Evolutionary conservation across 1,284 basidiomycete species (phyloP), one percentile per base, ranked within the genome.

Genomic region (Mycosarcoma maydis): DNA sequence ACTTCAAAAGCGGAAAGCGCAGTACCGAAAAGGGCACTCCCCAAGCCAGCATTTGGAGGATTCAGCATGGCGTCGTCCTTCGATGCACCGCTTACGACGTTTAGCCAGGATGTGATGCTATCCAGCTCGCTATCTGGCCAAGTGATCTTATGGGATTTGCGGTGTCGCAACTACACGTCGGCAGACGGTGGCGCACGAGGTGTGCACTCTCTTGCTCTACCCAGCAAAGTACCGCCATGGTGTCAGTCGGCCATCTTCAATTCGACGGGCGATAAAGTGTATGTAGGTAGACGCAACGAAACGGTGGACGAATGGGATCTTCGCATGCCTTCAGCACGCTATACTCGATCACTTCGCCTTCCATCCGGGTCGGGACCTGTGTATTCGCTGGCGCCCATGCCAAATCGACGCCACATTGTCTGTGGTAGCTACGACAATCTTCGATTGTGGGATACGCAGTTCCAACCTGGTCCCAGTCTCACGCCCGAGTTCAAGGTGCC

Each of bases 261-360:
- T 16, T 87, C 89, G 3, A 89, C 92, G 68, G 95, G 95, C 10
- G 87, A 86, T 10, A 90, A 93, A 72, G 89, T 99, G 33, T 92
- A 92, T 76, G 94, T 92, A 6, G 95, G 95, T 0, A 86, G 96
- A 58, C 86, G 94, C 53, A 95, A 96, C 78, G 92, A 92, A 24
- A 89, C 89, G 0, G 88, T 98, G 43, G 94, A 98, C 76, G 88
- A 97, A 26, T 98, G 92, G 91, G 96, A 98, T 81, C 88, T 96
- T 17, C 68, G 80, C 7, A 74, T 77, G 66, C 55, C 77, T 2
- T 17, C 41, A 3, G 47, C 66, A 3, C 10, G 27, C 2, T 83
- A 95, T 22, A 80, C 93, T 45, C 91, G 90, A 75, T 92, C 89
- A 4, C 84, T 97, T 46, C 87, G 89, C 32, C 94, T 95, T 77